phyloP scores from a whole-genome alignment of 2,329 filamentous ascomycete genomes.

The Oidium heveae region DNA sequence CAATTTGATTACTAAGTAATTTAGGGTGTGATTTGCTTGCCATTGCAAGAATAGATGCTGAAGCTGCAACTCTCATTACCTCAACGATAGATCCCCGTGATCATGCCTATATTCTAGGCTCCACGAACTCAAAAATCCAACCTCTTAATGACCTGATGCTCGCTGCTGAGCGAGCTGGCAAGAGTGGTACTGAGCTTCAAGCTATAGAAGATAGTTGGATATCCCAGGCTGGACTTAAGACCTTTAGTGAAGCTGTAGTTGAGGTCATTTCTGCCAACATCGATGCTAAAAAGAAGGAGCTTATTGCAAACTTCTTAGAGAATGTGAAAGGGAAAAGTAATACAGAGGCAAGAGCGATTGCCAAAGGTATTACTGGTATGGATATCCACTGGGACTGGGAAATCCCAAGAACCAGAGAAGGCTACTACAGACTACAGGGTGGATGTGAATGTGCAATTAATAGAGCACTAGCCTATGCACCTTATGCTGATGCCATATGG shows the following conservation, averaged over 20 bases:
- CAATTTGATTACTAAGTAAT: conserved; percentile 4
- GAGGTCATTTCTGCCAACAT: conserved; percentile 51
- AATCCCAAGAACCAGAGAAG: conserved; percentile 71
- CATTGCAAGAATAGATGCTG: conserved; percentile 85
- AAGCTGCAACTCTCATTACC: conserved; percentile 91
- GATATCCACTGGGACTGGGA: conserved; percentile 94
- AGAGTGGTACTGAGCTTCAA: conserved; percentile 58
- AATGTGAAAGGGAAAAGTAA: conserved; percentile 66
- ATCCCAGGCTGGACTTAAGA: conserved; percentile 51
- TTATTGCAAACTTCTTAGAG: conserved; percentile 40
- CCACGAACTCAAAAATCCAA: conserved; percentile 63
- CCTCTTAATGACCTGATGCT: conserved; percentile 81
- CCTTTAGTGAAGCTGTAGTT: conserved; percentile 74
- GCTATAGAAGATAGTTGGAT: conserved; percentile 82
- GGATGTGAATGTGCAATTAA: conserved; percentile 81
- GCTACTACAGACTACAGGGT: conserved; percentile 80
- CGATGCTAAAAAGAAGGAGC: conserved; percentile 39
- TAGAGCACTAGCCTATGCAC: conserved; percentile 72
- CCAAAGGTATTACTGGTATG: conserved; percentile 48
- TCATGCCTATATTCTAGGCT: conserved; percentile 76
- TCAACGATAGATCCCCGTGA: conserved; percentile 90
- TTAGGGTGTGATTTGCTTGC: conserved; percentile 61
- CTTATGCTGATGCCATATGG: conserved; percentile 92
- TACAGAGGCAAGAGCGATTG: conserved; percentile 53
- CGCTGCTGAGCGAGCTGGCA: conserved; percentile 58